Percentiles rank a stretch among this genome's conserved stretches.
These are phyloP conservation scores for Gracilaria gracilis DNA, from an alignment of 23 red algal genomes.

Conservation along the genomic window DNA sequence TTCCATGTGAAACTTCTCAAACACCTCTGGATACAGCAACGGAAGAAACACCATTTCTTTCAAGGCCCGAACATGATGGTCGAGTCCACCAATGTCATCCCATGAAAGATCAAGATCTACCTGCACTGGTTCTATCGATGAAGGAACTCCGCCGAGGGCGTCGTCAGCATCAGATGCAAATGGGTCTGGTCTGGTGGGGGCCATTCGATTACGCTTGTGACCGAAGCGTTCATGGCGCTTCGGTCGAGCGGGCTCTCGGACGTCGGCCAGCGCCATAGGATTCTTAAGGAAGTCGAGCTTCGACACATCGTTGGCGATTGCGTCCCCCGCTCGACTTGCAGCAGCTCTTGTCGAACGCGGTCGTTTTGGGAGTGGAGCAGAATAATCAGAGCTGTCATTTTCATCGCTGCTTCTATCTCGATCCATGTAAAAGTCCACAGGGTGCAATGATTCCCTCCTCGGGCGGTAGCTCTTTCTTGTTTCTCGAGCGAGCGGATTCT, in stretches of 20 bases:
- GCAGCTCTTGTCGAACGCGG: conserved; percentile 53
- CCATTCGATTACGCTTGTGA: conserved; percentile 31
- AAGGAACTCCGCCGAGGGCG: conserved; percentile 19
- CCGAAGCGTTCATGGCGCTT: conserved; percentile 36
- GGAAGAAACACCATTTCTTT: conserved; percentile 96
- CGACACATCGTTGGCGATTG: conserved; percentile 48
- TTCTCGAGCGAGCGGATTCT: conserved; percentile 48
- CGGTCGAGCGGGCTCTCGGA: conserved; percentile 10
- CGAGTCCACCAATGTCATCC: conserved; percentile 93
- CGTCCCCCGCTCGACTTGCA: conserved; percentile 55
- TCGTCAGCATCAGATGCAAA: conserved; percentile 56
- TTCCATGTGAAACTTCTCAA: conserved; percentile 92
- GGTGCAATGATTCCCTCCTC: conserved; percentile 40
- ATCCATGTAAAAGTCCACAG: conserved; percentile 59
- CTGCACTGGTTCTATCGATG: conserved; percentile 77
- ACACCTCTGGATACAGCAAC: conserved; percentile 88
- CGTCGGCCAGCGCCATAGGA: conserved; percentile 54
- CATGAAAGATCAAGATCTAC: conserved; percentile 86
- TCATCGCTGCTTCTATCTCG: conserved; percentile 47
- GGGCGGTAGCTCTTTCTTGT: conserved; percentile 61
- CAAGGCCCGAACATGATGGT: conserved; percentile 82
- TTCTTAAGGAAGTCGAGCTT: conserved; percentile 58
- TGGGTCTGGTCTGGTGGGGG: conserved; percentile 46
- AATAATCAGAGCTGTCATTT: conserved; percentile 25
- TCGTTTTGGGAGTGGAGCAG: conserved; percentile 31